Conservation (phyloP, 768 basidiomycete genomes). For the Phaeolepiota aurea region DNA sequence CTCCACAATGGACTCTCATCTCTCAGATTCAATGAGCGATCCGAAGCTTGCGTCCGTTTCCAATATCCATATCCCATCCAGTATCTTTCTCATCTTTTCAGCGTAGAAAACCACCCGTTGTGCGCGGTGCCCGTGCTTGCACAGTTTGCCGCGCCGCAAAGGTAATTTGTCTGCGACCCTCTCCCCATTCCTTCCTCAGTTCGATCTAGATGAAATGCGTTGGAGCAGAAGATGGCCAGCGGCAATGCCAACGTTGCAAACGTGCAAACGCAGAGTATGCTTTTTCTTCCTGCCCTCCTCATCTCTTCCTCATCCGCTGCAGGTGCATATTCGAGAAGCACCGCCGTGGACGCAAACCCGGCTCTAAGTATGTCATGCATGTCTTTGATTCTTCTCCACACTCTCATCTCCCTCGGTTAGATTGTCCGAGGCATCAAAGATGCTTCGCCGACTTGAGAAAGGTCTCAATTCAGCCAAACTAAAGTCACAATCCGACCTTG, state of each 20-base stretch:
- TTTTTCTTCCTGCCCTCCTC: conserved; percentile 6
- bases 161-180: conserved; percentile 27
- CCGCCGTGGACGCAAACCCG: conserved; percentile 80
- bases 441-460: conserved; percentile 82
- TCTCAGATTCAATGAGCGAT: conserved; percentile 20
- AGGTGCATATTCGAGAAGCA: conserved; percentile 88
- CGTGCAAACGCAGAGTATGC: conserved; percentile 69
- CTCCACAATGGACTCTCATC: conserved; percentile 27
- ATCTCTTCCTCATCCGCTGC: conserved; percentile 10
- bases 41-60: conserved; percentile 22
- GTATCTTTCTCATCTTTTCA: conserved; percentile 3
- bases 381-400: conserved; percentile 1
- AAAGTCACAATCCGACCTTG: conserved; percentile 45
- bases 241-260: conserved; percentile 77
- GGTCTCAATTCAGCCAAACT: conserved; percentile 70
- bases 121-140: conserved; percentile 59
- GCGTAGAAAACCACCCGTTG: conserved; percentile 39
- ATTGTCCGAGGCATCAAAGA: conserved; percentile 83
- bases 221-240: conserved; percentile 77
- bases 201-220: conserved; percentile 80
- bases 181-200: conserved; percentile 10
- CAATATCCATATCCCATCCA: conserved; percentile 6
- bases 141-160: conserved; percentile 83
- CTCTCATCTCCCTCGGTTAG: conserved; percentile 25
- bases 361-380: conserved; percentile 63